Percentiles rank a stretch among this genome's conserved stretches.
phyloP scores from a whole-genome alignment of 306 rosid species.

The Lathyrus aphaca region DNA sequence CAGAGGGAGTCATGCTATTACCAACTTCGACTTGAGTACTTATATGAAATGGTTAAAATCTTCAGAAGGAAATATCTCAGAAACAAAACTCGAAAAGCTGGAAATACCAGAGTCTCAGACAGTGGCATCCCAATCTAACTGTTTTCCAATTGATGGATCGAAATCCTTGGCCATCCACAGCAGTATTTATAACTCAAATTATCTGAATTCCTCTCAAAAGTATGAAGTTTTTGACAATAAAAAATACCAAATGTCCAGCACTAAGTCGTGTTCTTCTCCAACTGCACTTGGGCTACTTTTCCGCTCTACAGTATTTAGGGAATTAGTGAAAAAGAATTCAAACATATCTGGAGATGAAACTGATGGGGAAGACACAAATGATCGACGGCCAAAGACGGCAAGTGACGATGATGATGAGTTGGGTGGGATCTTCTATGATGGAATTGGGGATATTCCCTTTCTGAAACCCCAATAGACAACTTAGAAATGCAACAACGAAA shows the following conservation, averaged over 20 bases:
- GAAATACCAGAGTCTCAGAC: constrained; percentile 39
- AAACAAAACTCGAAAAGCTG: constrained; percentile 37
- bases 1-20: constrained; percentile 75
- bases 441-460: constrained; percentile 50
- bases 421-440: constrained; percentile 54
- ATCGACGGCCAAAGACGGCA: constrained; percentile 39
- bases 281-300: constrained; percentile 72
- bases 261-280: constrained; percentile 64
- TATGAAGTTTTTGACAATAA: constrained; percentile 45
- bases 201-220: constrained; percentile 44
- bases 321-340: constrained; percentile 66
- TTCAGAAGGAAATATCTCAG: constrained; percentile 29
- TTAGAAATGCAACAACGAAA: constrained; percentile 49
- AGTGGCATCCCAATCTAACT: constrained; percentile 27
- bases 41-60: constrained; percentile 75
- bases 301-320: constrained; percentile 66
- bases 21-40: constrained; percentile 71
- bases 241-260: constrained; percentile 29
- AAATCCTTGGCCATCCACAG: constrained; percentile 35
- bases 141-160: constrained; percentile 37
- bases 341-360: constrained; percentile 52
- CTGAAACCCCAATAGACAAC: constrained; percentile 48
- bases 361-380: constrained; percentile 52
- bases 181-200: constrained; percentile 37
- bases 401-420: constrained; percentile 45